Percentiles rank a stretch among this genome's conserved stretches.
Evolutionary conservation across 2,329 filamentous ascomycete genomes (phyloP).

Genomic region (Cladorrhinum sp.): DNA sequence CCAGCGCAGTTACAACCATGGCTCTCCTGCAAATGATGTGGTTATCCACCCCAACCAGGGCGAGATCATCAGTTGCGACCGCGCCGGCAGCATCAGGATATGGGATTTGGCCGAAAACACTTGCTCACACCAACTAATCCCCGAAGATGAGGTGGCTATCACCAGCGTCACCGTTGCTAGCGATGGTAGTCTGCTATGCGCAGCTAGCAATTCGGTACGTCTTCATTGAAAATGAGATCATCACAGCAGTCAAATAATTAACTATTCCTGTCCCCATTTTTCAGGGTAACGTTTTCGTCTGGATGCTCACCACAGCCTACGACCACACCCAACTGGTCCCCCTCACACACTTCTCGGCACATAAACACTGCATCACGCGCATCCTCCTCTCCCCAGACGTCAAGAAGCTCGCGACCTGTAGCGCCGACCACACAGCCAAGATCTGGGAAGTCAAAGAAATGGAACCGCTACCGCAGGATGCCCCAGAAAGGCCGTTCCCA

Average conservation of each 20-base stretch:
- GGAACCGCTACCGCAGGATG: conserved; percentile 39
- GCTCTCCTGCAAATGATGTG: conserved; percentile 88
- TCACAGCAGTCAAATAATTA: not conserved
- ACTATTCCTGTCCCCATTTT: conserved; percentile 16
- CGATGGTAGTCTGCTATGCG: conserved; percentile 88
- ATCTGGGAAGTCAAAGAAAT: conserved; percentile 88
- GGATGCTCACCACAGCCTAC: conserved; percentile 82
- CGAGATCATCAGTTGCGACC: conserved; percentile 94
- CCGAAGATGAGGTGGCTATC: conserved; percentile 91
- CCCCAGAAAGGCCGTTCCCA: conserved; percentile 61
- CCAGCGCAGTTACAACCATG: conserved; percentile 90
- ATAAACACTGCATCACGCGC: conserved; percentile 89
- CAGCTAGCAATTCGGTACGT: conserved; percentile 82
- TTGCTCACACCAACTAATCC: conserved; percentile 92
- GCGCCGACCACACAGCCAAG: conserved; percentile 87
- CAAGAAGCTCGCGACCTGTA: conserved; percentile 90
- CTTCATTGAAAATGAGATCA: not conserved
- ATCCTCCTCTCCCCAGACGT: conserved; percentile 90
- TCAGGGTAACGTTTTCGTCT: conserved; percentile 95
- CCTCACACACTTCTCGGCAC: conserved; percentile 83
- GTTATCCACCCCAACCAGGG: conserved; percentile 99
- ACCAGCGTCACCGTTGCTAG: conserved; percentile 94
- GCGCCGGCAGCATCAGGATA: conserved; percentile 85
- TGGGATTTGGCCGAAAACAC: conserved; percentile 98
- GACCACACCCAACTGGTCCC: conserved; percentile 83